Percentiles rank a stretch among this genome's conserved stretches.
Evolutionary conservation across 2,329 filamentous ascomycete genomes (phyloP).

Genomic region (Apiospora koreana): DNA sequence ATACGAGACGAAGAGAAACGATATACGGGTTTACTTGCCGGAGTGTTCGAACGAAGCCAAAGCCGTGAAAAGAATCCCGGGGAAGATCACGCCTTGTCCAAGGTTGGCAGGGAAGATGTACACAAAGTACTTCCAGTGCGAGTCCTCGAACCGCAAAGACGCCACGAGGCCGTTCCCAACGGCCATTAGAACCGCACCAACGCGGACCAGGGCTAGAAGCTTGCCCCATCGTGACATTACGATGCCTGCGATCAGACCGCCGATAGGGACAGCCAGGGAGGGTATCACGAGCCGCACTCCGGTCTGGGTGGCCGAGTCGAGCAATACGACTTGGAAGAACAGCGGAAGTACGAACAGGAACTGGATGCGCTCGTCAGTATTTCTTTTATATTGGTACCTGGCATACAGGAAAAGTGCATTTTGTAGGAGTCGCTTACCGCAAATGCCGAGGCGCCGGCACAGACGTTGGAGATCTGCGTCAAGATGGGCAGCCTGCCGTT

Average conservation of each 20-base stretch:
- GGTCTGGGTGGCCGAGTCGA: slow-evolving; percentile 64
- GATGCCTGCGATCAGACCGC: slow-evolving; percentile 57
- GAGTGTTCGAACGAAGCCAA: slow-evolving; percentile 63
- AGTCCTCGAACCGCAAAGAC: slow-evolving; percentile 49
- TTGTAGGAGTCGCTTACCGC: slow-evolving; percentile 45
- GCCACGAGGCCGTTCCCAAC: slow-evolving; percentile 55
- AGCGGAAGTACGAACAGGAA: slow-evolving; percentile 71
- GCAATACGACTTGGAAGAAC: slow-evolving; percentile 68
- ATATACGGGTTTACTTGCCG: slow-evolving; percentile 40
- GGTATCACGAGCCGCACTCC: slow-evolving; percentile 66
- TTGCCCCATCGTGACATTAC: slow-evolving; percentile 59
- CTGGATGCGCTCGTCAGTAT: slow-evolving; percentile 26
- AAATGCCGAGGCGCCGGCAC: slow-evolving; percentile 62
- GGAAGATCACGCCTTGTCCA: slow-evolving; percentile 62
- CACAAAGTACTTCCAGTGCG: slow-evolving; percentile 54
- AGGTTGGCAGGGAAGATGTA: slow-evolving; percentile 60
- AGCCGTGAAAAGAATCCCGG: slow-evolving; percentile 60
- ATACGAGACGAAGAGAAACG: no score
- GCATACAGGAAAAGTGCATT: no score
- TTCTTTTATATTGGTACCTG: no score
- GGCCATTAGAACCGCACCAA: slow-evolving; percentile 52
- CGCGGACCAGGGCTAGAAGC: slow-evolving; percentile 51
- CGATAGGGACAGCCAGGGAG: slow-evolving; percentile 59
- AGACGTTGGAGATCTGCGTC: slow-evolving; percentile 60
- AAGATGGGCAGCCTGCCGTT: slow-evolving; percentile 54